These are phyloP conservation scores for Podila epigama DNA, from an alignment of 192 early-diverging fungal species.

Conservation along the genomic window DNA sequence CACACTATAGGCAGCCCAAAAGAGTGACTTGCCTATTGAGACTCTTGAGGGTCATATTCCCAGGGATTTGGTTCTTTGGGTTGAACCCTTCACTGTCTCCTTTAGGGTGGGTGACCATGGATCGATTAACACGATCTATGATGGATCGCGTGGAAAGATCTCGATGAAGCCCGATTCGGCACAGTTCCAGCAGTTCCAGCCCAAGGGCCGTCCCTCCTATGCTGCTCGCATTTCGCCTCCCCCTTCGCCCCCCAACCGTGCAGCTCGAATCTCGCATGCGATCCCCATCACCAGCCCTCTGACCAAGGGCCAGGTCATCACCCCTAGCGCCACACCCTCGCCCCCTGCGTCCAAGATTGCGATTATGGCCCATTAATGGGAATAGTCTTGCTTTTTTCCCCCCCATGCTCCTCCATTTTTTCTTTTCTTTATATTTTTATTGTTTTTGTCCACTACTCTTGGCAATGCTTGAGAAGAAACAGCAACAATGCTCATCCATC, in stretches of 20 bases:
- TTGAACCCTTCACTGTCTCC: conserved; percentile 75
- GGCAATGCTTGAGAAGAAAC: background rate
- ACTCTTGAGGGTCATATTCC: conserved; percentile 65
- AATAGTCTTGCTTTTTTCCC: background rate
- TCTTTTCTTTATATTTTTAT: background rate
- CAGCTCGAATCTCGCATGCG: conserved; percentile 19
- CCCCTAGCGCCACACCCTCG: conserved; percentile 24
- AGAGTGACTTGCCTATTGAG: conserved; percentile 51
- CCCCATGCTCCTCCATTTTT: background rate
- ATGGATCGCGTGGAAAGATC: conserved; percentile 54
- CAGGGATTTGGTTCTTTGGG: conserved; percentile 75
- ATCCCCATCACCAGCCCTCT: conserved; percentile 32
- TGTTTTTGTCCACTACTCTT: background rate
- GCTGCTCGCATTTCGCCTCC: conserved; percentile 44
- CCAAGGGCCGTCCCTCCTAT: conserved; percentile 22
- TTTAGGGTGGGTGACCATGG: conserved; percentile 78
- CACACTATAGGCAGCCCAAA: conserved; percentile 55
- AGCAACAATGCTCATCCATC: too few species aligned
- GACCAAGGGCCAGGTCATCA: conserved; percentile 35
- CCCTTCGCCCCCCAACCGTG: conserved; percentile 18
- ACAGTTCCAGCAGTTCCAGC: conserved; percentile 9
- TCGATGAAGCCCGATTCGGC: conserved; percentile 25
- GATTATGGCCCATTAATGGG: conserved; percentile 4
- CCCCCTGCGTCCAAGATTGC: conserved; percentile 22
- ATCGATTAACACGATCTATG: conserved; percentile 71